Percentiles rank a stretch among this genome's conserved stretches.
Evolutionary conservation across 2,329 filamentous ascomycete genomes (phyloP).

Genomic region (Calonectria leucothoes): DNA sequence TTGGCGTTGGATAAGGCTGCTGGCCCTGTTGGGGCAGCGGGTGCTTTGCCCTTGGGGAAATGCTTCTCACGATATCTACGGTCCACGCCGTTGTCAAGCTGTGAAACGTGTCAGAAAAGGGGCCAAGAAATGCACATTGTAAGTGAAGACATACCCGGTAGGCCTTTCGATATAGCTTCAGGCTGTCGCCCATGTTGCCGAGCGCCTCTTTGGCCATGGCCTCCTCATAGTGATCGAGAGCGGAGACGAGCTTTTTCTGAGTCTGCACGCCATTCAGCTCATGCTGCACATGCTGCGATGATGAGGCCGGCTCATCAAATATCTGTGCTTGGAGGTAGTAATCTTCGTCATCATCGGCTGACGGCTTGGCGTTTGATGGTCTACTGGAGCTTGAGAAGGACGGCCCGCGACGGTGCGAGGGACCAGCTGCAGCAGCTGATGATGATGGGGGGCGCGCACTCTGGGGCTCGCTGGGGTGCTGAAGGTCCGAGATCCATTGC

Average conservation of each 20-base stretch:
- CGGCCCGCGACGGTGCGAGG: conserved; percentile 3
- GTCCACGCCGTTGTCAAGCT: conserved; percentile 89
- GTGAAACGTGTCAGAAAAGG: conserved; percentile 20
- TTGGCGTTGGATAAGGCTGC: conserved; percentile 36
- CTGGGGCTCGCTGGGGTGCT: conserved; percentile 48
- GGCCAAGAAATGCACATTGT: neutral
- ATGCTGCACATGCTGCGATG: conserved; percentile 20
- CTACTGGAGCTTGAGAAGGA: neutral
- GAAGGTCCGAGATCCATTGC: conserved; percentile 87
- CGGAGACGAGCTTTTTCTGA: conserved; percentile 71
- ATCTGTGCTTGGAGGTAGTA: conserved; percentile 46
- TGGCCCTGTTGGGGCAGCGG: conserved; percentile 26
- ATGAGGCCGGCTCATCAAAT: conserved; percentile 46
- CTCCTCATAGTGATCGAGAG: conserved; percentile 91
- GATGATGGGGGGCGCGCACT: conserved; percentile 34
- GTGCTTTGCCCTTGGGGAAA: conserved; percentile 71
- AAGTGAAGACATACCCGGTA: conserved; percentile 71
- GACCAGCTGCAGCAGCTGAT: conserved; percentile 19
- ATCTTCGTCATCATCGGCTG: conserved; percentile 49
- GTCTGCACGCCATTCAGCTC: conserved; percentile 21
- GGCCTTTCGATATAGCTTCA: conserved; percentile 88
- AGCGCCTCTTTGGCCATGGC: conserved; percentile 89
- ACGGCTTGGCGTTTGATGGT: conserved; percentile 15
- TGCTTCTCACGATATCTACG: conserved; percentile 91
- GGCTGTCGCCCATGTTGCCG: conserved; percentile 88